Base-by-base conservation (phyloP, 2,329 filamentous ascomycete species). In the Sclerotinia subarctica region DNA sequence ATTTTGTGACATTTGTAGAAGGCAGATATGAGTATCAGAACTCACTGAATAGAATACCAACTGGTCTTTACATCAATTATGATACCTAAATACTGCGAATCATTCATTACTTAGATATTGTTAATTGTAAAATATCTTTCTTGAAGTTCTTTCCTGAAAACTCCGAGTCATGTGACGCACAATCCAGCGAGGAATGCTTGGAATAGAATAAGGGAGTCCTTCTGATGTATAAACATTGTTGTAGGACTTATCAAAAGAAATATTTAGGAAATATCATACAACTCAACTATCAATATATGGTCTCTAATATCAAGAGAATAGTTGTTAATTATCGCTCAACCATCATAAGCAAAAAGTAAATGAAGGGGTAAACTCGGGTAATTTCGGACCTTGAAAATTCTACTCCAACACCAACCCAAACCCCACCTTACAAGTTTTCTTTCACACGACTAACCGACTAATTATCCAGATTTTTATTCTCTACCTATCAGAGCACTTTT, bases 361-460 rank as follows among this genome's bases (percentile, higher is more conserved):
- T 60, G 57, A 60, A 60, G 44, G 57, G n/a, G 26, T 17, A 46
- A 38, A 47, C 26, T 60, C 42, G 42, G 57, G 26, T 60, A 47
- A n/a, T 21, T 5, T 0, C 56, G n/a, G 35, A 26, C 7, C 10
- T 11, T 19, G 35, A 44, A 44, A 44, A 19, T 42, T 58, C n/a
- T 11, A 8, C 24, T 32, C 5, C 6, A 19, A 5, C 10, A 19
- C 21, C 10, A 19, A 29, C 15, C 11, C 15, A 5, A 6, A 6
- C 35, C 54, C 38, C 38, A 58, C 38, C 24, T 17, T 26, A 1
- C 10, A 13, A 49, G 11, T 38, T 38, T 38, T n/a, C 21, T 49
- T 21, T 21, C 8, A 32, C 46, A 47, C 21, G 24, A 49, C 46
- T 49, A 49, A 49, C 24, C 24, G 29, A 52, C 51, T 51, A 51